Evolutionary conservation across 129 eudicot species (phyloP), one percentile per base, ranked within the genome.

Genomic region (Saussurea involucrata): DNA sequence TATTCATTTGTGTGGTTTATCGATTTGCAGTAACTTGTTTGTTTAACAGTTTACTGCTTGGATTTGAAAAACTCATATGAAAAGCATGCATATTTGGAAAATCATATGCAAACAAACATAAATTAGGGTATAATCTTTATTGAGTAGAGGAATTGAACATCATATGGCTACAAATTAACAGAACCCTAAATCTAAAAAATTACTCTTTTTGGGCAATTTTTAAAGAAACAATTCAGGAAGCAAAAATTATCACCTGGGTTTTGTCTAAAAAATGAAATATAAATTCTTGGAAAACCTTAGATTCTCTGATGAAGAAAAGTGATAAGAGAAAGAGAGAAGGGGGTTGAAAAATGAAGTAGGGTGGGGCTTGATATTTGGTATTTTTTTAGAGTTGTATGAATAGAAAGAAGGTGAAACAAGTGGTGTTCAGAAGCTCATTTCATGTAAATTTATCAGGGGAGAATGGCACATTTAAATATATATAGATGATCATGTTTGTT

Each of bases 221-320:
- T 66, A 15, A 42, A 76, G 66, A 55, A 66, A 66, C 66, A n/a
- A n/a, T n/a, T n/a, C n/a, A n/a, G n/a, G n/a, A n/a, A n/a, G n/a
- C n/a, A 5, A 73, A 73, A 73, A 83, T 66, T 29, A 77, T 73
- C 68, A 78, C 86, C 76, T 78, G 73, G 72, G 81, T 27, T 57
- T 34, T 73, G 69, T 57, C 71, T 17, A 24, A 80, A 72, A 71
- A 27, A 34, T 24, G 79, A 77, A 44, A 73, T 27, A 49, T 33
- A 40, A 79, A 53, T 66, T 65, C 69, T 61, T 78, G 69, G 58
- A 78, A 83, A 78, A n/a, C 80, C 80, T 83, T 83, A 78, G 69
- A 79, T 83, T 79, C 78, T 76, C 5, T 8, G 75, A 76, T 53
- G 74, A 76, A 29, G 67, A 53, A 72, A 82, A 8, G 63, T 64